Evolutionary conservation across 371 early-diverging fungal species (phyloP).

Genomic region (Circinella umbellata): DNA sequence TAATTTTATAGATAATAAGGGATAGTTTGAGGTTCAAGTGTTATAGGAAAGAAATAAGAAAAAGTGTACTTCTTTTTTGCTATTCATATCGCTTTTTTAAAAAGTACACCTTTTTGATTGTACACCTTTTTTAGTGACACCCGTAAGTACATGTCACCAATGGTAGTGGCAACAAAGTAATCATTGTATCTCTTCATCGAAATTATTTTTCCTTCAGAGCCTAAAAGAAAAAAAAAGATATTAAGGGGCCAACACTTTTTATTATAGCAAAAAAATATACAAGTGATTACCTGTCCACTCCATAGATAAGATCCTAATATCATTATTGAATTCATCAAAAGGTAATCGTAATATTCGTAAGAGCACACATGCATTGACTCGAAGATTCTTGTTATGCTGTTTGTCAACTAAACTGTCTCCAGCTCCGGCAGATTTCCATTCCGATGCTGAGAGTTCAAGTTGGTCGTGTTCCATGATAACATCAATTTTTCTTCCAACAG

Average conservation of each 20-base stretch:
- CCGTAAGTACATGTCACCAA: slow-evolving; percentile 3
- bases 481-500: slow-evolving; percentile 1
- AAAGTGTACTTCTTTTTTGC: too few species aligned
- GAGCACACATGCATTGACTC: slow-evolving; percentile 1
- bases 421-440: not conserved
- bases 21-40: too few species aligned
- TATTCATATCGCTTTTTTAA: too few species aligned
- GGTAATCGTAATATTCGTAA: not conserved
- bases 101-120: too few species aligned
- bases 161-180: not conserved
- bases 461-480: not conserved
- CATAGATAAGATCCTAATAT: not conserved
- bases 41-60: too few species aligned
- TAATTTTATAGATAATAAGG: too few species aligned
- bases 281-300: too few species aligned
- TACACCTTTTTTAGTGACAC: too few species aligned
- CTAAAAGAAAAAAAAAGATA: not conserved
- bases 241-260: too few species aligned
- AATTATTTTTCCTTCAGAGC: not conserved
- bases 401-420: not conserved
- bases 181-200: not conserved
- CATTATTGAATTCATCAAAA: not conserved
- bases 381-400: slow-evolving; percentile 2
- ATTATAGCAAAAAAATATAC: too few species aligned
- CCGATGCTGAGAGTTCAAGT: not conserved